Base-by-base conservation (phyloP, 2,329 filamentous ascomycete species). In the Phyllosticta citribraziliensis region DNA sequence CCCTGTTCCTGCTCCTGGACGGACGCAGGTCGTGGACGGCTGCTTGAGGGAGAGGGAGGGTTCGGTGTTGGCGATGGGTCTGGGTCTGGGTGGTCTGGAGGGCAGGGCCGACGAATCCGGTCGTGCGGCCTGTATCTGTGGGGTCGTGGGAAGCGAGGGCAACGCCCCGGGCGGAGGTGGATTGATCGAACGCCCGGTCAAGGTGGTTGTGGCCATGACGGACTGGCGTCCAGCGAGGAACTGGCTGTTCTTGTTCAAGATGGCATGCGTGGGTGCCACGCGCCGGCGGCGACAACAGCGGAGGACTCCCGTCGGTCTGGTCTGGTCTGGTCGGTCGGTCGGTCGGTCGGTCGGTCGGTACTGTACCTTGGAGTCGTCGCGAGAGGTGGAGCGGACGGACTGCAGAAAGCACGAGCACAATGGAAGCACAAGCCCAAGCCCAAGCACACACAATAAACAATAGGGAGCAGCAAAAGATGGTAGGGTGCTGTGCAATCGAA, bases 71-170 rank as follows among this genome's bases (percentile, higher is more conserved):
- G n/a, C 17, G 40, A 47, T 47, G 40, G 51, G 56, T 52, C 55
- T 47, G 40, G 51, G 56, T 52, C 55, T 56, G 52, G 2, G 52
- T 52, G 24, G 59, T 55, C 55, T 30, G 27, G 59, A 55, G 17
- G 64, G 63, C 5, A 64, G 58, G n/a, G 56, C 57, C n/a, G 64
- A 64, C n/a, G 56, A 56, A 50, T 35, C 51, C n/a, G 55, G n/a
- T 51, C 51, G 58, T n/a, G 52, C 25, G 57, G 52, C 17, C 55
- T 51, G 27, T 62, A 60, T 40, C 35, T 40, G 40, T 47, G 40
- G 40, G 40, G 40, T 47, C 40, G 2, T 6, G 5, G 40, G 63
- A 59, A 9, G 65, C 60, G 6, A 63, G 57, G 52, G 14, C 17
- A 47, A n/a, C 40, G 40, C 14, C 40, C 40, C 17, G 14, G 40